Evolutionary conservation across 805 yeast species (phyloP).

Genomic region (Cyberlindnera misumaiensis): DNA sequence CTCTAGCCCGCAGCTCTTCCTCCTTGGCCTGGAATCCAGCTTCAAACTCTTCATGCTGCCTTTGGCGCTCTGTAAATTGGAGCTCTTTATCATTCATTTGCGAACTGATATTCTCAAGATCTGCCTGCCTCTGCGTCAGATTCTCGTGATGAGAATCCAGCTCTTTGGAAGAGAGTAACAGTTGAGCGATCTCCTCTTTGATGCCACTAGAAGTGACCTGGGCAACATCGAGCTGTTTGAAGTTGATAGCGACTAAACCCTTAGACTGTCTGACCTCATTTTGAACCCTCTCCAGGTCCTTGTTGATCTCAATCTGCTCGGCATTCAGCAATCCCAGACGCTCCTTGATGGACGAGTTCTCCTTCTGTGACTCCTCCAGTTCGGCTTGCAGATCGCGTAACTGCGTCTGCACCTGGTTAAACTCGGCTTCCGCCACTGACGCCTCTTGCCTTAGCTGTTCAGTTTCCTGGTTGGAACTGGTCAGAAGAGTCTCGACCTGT

Average conservation of each 20-base stretch:
- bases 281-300: conserved; percentile 45
- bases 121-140: conserved; percentile 29
- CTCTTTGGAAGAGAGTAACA: conserved; percentile 26
- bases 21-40: conserved; percentile 15
- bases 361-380: conserved; percentile 62
- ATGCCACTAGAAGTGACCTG: conserved; percentile 41
- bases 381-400: conserved; percentile 53
- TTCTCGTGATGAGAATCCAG: conserved; percentile 33
- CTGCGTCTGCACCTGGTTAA: conserved; percentile 61
- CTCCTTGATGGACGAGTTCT: conserved; percentile 60
- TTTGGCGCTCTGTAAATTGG: conserved; percentile 27
- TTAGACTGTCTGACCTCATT: conserved; percentile 54
- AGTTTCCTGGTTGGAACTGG: conserved; percentile 56
- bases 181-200: conserved; percentile 34
- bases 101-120: conserved; percentile 23
- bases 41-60: conserved; percentile 13
- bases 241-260: conserved; percentile 56
- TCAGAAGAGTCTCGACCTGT: conserved; percentile 58
- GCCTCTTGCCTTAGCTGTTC: conserved; percentile 66
- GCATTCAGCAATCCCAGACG: conserved; percentile 60
- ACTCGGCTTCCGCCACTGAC: conserved; percentile 70
- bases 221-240: conserved; percentile 64
- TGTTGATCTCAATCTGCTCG: conserved; percentile 53
- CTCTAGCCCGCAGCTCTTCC: conserved; percentile 27
- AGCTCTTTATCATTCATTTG: conserved; percentile 31